A percentile compares a stretch with the other conserved stretches of the same genome.
Evolutionary conservation across 495 filamentous ascomycete species (phyloP).

Genomic region (Neurospora sp.): DNA sequence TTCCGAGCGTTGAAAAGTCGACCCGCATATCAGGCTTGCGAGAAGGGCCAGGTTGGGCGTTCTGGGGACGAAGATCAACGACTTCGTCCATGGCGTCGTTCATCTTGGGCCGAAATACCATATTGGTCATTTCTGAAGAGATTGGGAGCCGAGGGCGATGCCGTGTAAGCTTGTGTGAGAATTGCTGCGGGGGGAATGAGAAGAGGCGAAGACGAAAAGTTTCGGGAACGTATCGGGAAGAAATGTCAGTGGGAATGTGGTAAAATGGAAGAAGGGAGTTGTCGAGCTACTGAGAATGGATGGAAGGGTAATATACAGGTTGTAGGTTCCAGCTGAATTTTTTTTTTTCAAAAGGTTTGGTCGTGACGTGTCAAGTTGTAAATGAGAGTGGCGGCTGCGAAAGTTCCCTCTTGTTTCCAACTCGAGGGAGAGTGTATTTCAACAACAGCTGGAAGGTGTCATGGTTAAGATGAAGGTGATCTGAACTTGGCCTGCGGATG

Average conservation of each 20-base stretch:
- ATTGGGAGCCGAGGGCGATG: background rate
- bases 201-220: background rate
- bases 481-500: background rate
- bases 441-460: background rate
- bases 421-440: background rate
- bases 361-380: background rate
- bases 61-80: constrained; percentile 9
- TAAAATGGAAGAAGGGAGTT: background rate
- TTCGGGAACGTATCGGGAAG: background rate
- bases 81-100: constrained; percentile 15
- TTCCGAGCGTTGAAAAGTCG: constrained; percentile 13
- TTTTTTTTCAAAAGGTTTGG: background rate
- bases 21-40: constrained; percentile 15
- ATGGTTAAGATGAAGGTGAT: background rate
- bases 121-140: background rate
- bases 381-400: background rate
- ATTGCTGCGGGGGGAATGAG: background rate
- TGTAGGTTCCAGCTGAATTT: background rate
- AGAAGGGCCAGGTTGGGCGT: background rate
- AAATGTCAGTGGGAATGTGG: background rate
- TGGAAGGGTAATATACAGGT: background rate
- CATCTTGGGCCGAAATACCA: background rate
- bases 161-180: background rate
- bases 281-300: background rate
- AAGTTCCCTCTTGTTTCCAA: background rate